phyloP scores from a whole-genome alignment of 164 flowering plant genomes.

The Dillenia turbinata region DNA sequence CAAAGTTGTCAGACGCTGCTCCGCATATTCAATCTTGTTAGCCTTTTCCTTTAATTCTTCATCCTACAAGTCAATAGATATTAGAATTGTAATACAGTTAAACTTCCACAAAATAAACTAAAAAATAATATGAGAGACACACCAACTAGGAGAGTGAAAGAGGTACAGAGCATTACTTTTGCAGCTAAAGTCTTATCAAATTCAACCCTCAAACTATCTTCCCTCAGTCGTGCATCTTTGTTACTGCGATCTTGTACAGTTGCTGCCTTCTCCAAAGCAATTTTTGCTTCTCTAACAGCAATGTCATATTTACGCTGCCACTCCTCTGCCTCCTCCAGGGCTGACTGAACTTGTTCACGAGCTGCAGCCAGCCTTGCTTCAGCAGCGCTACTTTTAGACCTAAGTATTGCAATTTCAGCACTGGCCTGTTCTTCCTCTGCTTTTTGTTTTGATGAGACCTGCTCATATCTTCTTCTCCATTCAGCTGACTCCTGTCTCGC shows the following conservation, averaged over 20 bases:
- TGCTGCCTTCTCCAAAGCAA: conserved; percentile 94
- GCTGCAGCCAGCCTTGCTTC: conserved; percentile 96
- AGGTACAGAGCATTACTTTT: conserved; percentile 44
- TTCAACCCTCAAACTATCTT: conserved; percentile 79
- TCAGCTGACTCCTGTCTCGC: conserved; percentile 62
- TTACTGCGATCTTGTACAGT: conserved; percentile 62
- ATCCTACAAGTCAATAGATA: conserved; percentile 45
- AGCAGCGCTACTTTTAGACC: conserved; percentile 69
- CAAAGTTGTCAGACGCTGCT: conserved; percentile 74
- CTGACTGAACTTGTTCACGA: conserved; percentile 77
- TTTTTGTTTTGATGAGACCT: conserved; percentile 47
- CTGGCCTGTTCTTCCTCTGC: conserved; percentile 65
- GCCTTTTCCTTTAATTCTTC: conserved; percentile 69
- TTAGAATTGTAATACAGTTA: no score
- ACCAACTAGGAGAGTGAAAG: neutral
- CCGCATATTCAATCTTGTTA: conserved; percentile 68
- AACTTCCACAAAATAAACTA: no score
- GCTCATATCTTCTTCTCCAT: conserved; percentile 91
- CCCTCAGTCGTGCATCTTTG: conserved; percentile 68
- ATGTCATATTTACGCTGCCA: conserved; percentile 88
- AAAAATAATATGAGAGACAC: no score
- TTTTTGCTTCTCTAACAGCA: conserved; percentile 83
- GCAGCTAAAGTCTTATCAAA: conserved; percentile 52
- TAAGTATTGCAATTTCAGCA: conserved; percentile 68
- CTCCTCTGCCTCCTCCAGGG: conserved; percentile 89